Evolutionary conservation across 148 eudicot species (phyloP).

Genomic region (Rhododendron ovatum): DNA sequence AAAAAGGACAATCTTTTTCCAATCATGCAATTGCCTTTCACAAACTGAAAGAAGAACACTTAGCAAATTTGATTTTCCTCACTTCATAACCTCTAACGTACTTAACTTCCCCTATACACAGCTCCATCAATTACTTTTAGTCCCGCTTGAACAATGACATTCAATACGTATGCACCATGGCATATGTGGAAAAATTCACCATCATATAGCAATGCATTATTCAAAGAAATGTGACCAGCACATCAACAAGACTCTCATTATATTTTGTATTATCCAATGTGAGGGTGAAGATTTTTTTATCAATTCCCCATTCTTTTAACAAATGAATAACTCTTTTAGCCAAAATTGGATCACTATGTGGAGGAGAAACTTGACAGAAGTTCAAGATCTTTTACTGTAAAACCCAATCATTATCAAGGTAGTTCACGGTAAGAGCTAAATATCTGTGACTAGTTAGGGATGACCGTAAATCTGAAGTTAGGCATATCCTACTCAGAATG

Average conservation of each 20-base stretch:
- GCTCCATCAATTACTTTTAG: slow-evolving; percentile 19
- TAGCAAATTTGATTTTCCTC: neutral
- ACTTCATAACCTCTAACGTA: slow-evolving; percentile 5
- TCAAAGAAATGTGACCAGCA: slow-evolving; percentile 11
- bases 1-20: too few species aligned
- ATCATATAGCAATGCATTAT: slow-evolving; percentile 4
- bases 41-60: neutral
- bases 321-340: neutral
- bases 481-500: neutral
- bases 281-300: slow-evolving; percentile 12
- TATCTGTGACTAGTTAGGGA: neutral
- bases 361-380: too few species aligned
- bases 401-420: neutral
- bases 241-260: slow-evolving; percentile 17
- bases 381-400: too few species aligned
- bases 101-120: slow-evolving; percentile 14
- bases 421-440: neutral
- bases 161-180: slow-evolving; percentile 15
- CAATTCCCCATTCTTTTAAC: slow-evolving; percentile 5
- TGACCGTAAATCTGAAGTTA: neutral
- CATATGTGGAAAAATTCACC: neutral
- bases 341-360: too few species aligned
- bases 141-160: slow-evolving; percentile 18
- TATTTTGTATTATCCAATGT: slow-evolving; percentile 17
- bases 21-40: too few species aligned